Percentiles rank a stretch among this genome's conserved stretches.
phyloP scores from a whole-genome alignment of 331 rosid species.

The Ulmus americana region DNA sequence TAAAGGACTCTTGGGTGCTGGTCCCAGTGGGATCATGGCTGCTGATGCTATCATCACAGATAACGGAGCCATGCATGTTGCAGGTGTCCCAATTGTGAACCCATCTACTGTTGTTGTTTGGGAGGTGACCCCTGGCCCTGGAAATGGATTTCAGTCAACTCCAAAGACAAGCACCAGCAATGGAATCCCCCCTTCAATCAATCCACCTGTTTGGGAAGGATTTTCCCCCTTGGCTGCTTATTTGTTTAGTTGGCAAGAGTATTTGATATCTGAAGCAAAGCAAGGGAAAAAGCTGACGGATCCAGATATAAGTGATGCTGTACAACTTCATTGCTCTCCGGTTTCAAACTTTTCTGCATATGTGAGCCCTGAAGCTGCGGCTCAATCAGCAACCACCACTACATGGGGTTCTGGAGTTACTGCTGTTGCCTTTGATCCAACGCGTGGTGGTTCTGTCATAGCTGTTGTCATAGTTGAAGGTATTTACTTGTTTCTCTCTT shows the following conservation, averaged over 20 bases:
- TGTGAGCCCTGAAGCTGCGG: constrained; percentile 86
- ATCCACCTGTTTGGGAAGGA: constrained; percentile 76
- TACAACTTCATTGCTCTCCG: constrained; percentile 84
- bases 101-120: constrained; percentile 94
- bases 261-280: constrained; percentile 58
- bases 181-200: constrained; percentile 58
- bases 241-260: constrained; percentile 88
- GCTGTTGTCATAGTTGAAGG: constrained; percentile 91
- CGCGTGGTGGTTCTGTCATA: constrained; percentile 81
- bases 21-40: constrained; percentile 92
- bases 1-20: constrained; percentile 86
- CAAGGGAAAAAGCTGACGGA: constrained; percentile 61
- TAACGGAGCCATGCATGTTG: constrained; percentile 89
- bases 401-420: constrained; percentile 98
- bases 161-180: constrained; percentile 58
- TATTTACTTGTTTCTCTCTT: constrained; percentile 26
- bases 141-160: constrained; percentile 73
- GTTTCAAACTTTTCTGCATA: constrained; percentile 95
- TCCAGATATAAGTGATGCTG: constrained; percentile 47
- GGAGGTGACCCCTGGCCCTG: constrained; percentile 97
- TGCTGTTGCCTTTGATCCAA: constrained; percentile 92
- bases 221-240: constrained; percentile 89
- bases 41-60: constrained; percentile 94
- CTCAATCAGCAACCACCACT: constrained; percentile 83
- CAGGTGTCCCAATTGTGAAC: constrained; percentile 89